Conservation (phyloP, 305 asterid species). For the Salvia sclarea region DNA sequence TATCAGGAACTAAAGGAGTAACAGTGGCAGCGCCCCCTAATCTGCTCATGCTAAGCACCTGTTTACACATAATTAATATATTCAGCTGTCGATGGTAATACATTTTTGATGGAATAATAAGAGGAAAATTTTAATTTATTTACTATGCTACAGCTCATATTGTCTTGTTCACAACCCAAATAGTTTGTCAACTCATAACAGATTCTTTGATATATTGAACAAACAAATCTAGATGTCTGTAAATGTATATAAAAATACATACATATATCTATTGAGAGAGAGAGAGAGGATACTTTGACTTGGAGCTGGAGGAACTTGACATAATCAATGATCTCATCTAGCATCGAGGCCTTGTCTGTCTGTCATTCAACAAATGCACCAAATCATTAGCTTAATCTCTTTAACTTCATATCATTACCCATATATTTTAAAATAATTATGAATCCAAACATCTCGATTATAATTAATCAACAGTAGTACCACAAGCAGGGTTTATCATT, state of each 20-base stretch:
- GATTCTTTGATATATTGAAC: constrained; percentile 18
- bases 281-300: constrained; percentile 68
- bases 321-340: constrained; percentile 95
- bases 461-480: background rate
- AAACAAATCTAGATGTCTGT: background rate
- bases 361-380: constrained; percentile 58
- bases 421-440: constrained; percentile 14
- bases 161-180: constrained; percentile 14
- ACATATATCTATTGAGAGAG: background rate
- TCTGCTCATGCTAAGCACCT: constrained; percentile 94
- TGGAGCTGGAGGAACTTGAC: constrained; percentile 97
- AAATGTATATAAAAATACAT: background rate
- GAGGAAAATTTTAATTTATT: background rate
- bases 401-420: constrained; percentile 33
- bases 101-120: background rate
- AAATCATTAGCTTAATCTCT: constrained; percentile 31
- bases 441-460: constrained; percentile 4
- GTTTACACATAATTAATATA: constrained; percentile 1
- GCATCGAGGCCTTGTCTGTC: constrained; percentile 97
- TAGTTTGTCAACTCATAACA: constrained; percentile 48
- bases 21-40: constrained; percentile 81
- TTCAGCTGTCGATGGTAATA: background rate
- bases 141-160: constrained; percentile 33
- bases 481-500: background rate
- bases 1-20: constrained; percentile 59